Evolutionary conservation across 1,284 basidiomycete genomes (phyloP), one percentile per base, ranked within the genome.

Genomic region (Microbotryomycetes sp.): DNA sequence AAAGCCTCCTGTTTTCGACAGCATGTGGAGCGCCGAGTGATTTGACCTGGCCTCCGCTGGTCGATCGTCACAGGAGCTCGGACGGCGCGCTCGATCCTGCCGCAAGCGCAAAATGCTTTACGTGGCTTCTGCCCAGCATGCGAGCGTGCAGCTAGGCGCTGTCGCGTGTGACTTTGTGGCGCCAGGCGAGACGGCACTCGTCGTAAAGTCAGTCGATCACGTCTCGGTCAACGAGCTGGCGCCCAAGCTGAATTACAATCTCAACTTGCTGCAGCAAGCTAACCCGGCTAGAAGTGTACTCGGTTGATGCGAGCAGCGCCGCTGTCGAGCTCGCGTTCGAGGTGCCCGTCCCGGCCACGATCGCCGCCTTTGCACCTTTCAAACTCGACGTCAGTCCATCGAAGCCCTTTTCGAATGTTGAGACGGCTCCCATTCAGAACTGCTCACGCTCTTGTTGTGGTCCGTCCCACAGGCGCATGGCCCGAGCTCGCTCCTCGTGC

Each of bases 201-300:
- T 71, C 26, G 53, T 70, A 47, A 66, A 65, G 68, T 71, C 41
- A 47, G 70, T 56, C 27, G 18, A 28, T 4, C n/a, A 26, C 26
- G 23, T 24, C 54, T 50, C 54, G 16, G n/a, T 47, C 4, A 27
- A 15, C 15, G 30, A 18, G 45, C 30, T 45, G 26, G 9, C 50
- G 26, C 41, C n/a, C n/a, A n/a, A n/a, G n/a, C n/a, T n/a, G n/a
- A n/a, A n/a, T n/a, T n/a, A n/a, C n/a, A n/a, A n/a, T n/a, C n/a
- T n/a, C n/a, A n/a, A n/a, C n/a, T n/a, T n/a, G n/a, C 23, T 28
- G 23, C 65, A 71, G 70, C 61, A 72, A 70, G 28, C 57, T 63
- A 45, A 63, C 55, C 7, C 29, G 65, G 15, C 47, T 72, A 29
- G 65, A 68, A 26, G 35, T 71, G 11, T 48, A 61, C 54, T 45